Base-by-base conservation (phyloP, 257 asterid species). In the Solanum clarkiae region DNA sequence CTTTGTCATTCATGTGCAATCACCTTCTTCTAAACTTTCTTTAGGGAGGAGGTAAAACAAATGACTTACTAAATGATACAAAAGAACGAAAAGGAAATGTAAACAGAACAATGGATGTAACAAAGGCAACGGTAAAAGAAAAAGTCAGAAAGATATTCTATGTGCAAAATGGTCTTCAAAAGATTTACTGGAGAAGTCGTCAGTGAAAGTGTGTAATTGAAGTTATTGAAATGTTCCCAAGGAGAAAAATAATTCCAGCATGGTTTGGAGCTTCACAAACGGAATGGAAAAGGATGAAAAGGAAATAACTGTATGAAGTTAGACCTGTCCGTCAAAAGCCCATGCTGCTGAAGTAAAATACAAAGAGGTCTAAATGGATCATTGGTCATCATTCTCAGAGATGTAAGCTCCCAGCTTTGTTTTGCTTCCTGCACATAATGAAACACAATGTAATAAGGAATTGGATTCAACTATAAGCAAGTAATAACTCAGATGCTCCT, bases 331-430 rank as follows among this genome's bases (percentile, higher is more conserved):
- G 98, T 95, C 88, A 93, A 89, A 91, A 97, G 94, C 83, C 92
- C 92, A 47, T 81, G 90, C 71, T 26, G 86, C 90, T 93, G 91
- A 54, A 97, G 94, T 84, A 92, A 83, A 44, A n/a, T 82, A 77
- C 85, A 83, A 86, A 97, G 98, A 86, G 99, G 95, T 86, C 87
- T 86, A 85, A 95, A 93, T 6, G 99, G 92, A 81, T 95, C 94
- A 81, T 79, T 83, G 53, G 75, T 32, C n/a, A 91, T 89, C 90
- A 84, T 82, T 80, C 70, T 88, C 49, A 84, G 66, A 68, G 85
- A 85, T 85, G 84, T 85, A 63, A 89, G 80, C 74, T 84, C 82
- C 71, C 85, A 86, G 82, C 40, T 74, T 77, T 81, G 84, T 82
- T 87, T 87, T 72, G 84, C 79, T 49, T 87, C 92, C 93, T 90